Evolutionary conservation across 2,329 filamentous ascomycete genomes (phyloP), one percentile per base, ranked within the genome.

Genomic region (Colletotrichum sp.): DNA sequence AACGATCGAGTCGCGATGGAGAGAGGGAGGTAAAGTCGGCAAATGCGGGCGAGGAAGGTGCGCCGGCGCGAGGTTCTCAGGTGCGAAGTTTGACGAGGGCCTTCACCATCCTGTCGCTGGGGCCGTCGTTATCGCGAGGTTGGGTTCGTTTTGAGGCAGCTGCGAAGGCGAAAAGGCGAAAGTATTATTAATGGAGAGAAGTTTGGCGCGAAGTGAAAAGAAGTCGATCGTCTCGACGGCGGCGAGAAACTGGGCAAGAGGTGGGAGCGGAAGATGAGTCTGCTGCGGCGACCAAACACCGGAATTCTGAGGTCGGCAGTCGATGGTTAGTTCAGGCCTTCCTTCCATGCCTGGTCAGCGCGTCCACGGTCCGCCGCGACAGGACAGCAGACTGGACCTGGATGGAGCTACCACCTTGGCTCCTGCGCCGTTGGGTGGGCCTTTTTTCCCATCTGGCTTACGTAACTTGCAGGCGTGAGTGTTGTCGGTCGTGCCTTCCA

Each of bases 31-130:
- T 32, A 59, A 76, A 26, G 48, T 65, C 70, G 70, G 65, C 59
- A 55, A 48, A 59, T 64, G 44, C 44, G 59, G 52, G 36, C 70
- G 24, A 73, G 57, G 74, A 65, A 66, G 70, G 70, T 69, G 65
- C 74, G 70, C 74, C 74, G 62, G 66, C 75, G 66, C 75, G 72
- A 75, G 71, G 59, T 67, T 76, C 75, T 76, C 67, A 76, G 52
- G 66, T 71, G 39, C 75, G 62, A 60, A 63, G 39, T 57, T 55
- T 55, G 72, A 66, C 71, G 66, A 71, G 60, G 66, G 39, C 28
- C 62, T 66, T 72, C 26, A 75, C 55, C 75, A 76, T 76, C 72
- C 75, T 76, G 75, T 67, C 71, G 71, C 62, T 64, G 62, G n/a
- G 24, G 39, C 36, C 28, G 60, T 28, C 39, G 71, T 70, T 13